A percentile compares a stretch with the other conserved stretches of the same genome.
These are phyloP conservation scores for Hypoxylon sp. DNA, from an alignment of 2,329 filamentous ascomycete genomes.

Conservation along the genomic window DNA sequence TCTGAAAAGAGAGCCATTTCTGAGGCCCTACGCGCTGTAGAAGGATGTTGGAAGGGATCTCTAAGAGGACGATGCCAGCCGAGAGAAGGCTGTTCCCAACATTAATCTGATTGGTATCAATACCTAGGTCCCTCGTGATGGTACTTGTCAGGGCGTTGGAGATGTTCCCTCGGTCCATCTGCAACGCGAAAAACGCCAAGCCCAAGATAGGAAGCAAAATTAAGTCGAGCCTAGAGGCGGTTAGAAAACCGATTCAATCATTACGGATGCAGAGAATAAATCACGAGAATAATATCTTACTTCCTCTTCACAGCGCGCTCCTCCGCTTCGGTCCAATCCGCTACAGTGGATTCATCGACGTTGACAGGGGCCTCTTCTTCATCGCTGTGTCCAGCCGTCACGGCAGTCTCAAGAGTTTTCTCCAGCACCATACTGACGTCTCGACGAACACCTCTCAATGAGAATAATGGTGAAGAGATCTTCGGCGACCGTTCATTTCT, in stretches of 20 bases:
- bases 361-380: constrained; percentile 39
- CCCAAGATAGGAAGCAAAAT: constrained; percentile 55
- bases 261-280: not conserved
- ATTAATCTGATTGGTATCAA: constrained; percentile 53
- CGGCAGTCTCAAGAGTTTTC: constrained; percentile 20
- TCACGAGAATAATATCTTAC: constrained; percentile 38
- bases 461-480: not conserved
- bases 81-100: constrained; percentile 53
- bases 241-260: constrained; percentile 10
- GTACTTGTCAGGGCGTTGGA: constrained; percentile 54
- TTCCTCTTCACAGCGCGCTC: constrained; percentile 54
- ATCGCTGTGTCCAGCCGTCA: constrained; percentile 18
- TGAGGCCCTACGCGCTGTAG: constrained; percentile 52
- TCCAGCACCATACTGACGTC: constrained; percentile 19
- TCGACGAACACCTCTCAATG: not conserved
- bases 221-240: constrained; percentile 45
- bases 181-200: constrained; percentile 54
- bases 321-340: constrained; percentile 52
- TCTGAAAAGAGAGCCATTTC: constrained; percentile 53
- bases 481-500: constrained; percentile 1
- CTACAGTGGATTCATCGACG: constrained; percentile 39
- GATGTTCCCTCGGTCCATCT: constrained; percentile 55
- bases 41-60: constrained; percentile 55
- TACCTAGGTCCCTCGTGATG: constrained; percentile 51
- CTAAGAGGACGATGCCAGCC: constrained; percentile 53